A percentile compares a stretch with the other conserved stretches of the same genome.
These are phyloP conservation scores for Dactylellina haptotyla DNA, from an alignment of 2,329 filamentous ascomycete genomes.

Conservation along the genomic window DNA sequence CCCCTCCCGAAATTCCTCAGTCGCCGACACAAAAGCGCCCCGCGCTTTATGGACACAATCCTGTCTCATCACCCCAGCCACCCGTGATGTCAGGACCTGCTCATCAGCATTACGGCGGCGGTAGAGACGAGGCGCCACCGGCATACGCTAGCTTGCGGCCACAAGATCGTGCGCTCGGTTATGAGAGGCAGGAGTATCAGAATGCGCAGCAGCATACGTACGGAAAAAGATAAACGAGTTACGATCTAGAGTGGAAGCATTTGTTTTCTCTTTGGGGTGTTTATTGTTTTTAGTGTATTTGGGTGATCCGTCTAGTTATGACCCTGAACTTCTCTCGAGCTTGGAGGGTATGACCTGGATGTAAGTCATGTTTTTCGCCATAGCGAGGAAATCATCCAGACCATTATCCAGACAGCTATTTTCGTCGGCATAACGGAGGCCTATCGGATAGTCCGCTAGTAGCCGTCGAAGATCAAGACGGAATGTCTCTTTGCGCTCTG, in stretches of 20 bases:
- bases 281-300: neutral
- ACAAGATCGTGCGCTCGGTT: constrained; percentile 19
- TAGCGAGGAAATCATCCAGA: too few relatives aligned
- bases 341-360: too few relatives aligned
- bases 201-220: neutral
- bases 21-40: constrained; percentile 24
- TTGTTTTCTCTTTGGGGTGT: neutral
- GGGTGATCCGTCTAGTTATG: too few relatives aligned
- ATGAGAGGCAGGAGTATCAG: constrained; percentile 43
- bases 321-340: too few relatives aligned
- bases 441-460: too few relatives aligned
- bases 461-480: too few relatives aligned
- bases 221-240: neutral
- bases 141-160: constrained; percentile 32
- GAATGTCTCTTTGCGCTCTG: too few relatives aligned
- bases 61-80: neutral
- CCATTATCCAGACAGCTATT: too few relatives aligned
- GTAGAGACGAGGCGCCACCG: constrained; percentile 21
- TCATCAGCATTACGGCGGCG: neutral
- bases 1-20: constrained; percentile 4
- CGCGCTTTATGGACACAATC: constrained; percentile 14
- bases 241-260: neutral
- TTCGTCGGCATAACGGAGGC: too few relatives aligned
- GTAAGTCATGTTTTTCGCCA: too few relatives aligned
- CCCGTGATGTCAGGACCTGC: constrained; percentile 6